Base-by-base conservation (phyloP, 2,329 filamentous ascomycete species). In the Sporothrix variecibatus region DNA sequence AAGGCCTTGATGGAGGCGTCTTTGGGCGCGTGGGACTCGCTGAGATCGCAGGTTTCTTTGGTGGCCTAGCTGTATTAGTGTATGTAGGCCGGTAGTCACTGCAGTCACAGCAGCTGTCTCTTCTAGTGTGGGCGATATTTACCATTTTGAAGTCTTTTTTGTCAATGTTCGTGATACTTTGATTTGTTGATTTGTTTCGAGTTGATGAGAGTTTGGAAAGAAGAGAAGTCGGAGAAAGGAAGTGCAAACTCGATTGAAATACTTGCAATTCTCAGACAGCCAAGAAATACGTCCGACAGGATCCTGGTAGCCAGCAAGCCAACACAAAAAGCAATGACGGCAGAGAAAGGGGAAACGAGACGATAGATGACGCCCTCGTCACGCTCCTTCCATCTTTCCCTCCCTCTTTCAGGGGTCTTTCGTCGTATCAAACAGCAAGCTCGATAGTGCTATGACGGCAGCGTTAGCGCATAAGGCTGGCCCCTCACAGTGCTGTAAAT, bases 1-100 rank as follows among this genome's bases (percentile, higher is more conserved):
- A 88, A 89, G 38, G 83, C 84, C 72, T 82, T 82, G 78, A 88
- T 82, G 9, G 86, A 84, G 71, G 88, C 87, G 74, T 86, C 83
- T 78, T 84, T 87, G 72, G 86, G 85, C 58, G 81, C 79, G 75
- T 89, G 87, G 64, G 84, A 79, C 46, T 82, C 79, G 70, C 86
- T 84, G 51, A 89, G 81, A 28, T 87, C 80, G 69, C 86, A 85
- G 9, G 87, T 89, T n/a, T 88, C 86, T 68, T 83, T 83, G 73
- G 85, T 87, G 62, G 86, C 86, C 86, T 87, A 46, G 15, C 1
- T 3, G 28, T 31, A 58, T 71, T 67, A 67, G 68, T 26, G 31
- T 12, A 56, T 15, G 23, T 8, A 56, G 9, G 23, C 12, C 26
- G 51, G 9, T 4, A 26, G 23, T 8, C 2, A 5, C 7, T 56